Evolutionary conservation across 805 yeast species (phyloP).

Genomic region (Cyberlindnera xishuangbannaensis): DNA sequence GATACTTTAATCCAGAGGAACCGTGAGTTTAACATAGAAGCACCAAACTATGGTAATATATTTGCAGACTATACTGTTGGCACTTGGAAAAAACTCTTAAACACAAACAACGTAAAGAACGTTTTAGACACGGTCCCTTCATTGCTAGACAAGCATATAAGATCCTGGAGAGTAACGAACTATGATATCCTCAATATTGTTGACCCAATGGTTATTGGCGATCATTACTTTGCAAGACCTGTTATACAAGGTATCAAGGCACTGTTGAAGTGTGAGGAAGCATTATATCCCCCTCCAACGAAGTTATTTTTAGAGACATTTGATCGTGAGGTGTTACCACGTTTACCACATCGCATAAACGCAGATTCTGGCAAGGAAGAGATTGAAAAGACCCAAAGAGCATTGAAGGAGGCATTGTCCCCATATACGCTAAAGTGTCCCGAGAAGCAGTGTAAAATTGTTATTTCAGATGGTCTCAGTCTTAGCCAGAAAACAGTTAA

Average conservation of each 20-base stretch:
- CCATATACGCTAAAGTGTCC: slow-evolving; percentile 4
- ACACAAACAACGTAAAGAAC: slow-evolving; percentile 13
- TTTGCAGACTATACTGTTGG: slow-evolving; percentile 17
- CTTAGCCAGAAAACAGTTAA: slow-evolving; percentile 5
- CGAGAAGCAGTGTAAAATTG: slow-evolving; percentile 1
- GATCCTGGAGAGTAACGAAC: slow-evolving; percentile 5
- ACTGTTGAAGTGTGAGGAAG: slow-evolving; percentile 10
- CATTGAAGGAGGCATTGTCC: slow-evolving; percentile 6
- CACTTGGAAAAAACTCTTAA: slow-evolving; percentile 10
- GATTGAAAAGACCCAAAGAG: slow-evolving; percentile 2
- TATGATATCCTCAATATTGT: slow-evolving; percentile 12
- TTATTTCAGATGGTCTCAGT: slow-evolving; percentile 3
- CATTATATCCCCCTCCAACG: slow-evolving; percentile 14
- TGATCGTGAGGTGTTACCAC: slow-evolving; percentile 7
- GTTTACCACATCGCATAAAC: slow-evolving; percentile 6
- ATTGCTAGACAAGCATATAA: slow-evolving; percentile 12
- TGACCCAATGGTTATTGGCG: slow-evolving; percentile 15
- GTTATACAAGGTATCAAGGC: slow-evolving; percentile 7
- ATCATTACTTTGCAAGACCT: slow-evolving; percentile 14
- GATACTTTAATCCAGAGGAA: slow-evolving; percentile 6
- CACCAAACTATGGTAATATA: slow-evolving; percentile 3
- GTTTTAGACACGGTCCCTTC: slow-evolving; percentile 12
- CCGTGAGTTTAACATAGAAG: slow-evolving; percentile 13
- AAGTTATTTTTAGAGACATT: slow-evolving; percentile 6
- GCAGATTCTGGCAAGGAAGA: slow-evolving; percentile 6